Percentiles rank a stretch among this genome's conserved stretches.
Evolutionary conservation across 2,329 filamentous ascomycete genomes (phyloP).

Genomic region (Fusarium napiforme): DNA sequence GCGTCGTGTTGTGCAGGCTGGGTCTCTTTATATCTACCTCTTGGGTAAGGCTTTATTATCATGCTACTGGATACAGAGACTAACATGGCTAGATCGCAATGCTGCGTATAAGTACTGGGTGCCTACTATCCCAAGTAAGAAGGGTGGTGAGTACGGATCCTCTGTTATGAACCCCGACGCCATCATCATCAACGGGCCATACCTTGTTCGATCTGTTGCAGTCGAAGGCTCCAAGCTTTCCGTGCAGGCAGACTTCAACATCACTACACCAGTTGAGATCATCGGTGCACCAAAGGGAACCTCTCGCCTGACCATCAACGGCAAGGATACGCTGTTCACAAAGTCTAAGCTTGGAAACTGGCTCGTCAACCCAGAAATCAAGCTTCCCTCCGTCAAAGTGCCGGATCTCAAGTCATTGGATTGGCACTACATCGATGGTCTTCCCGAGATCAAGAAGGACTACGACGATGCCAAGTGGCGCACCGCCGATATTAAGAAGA

Average conservation of each 20-base stretch:
- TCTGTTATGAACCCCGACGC: slow-evolving; percentile 48
- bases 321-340: slow-evolving; percentile 50
- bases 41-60: slow-evolving; percentile 41
- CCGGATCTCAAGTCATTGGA: slow-evolving; percentile 65
- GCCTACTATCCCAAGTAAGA: slow-evolving; percentile 59
- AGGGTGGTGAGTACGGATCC: slow-evolving; percentile 46
- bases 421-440: slow-evolving; percentile 77
- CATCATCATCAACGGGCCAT: slow-evolving; percentile 69
- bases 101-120: slow-evolving; percentile 77
- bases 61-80: fast-evolving
- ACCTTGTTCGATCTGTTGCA: slow-evolving; percentile 70
- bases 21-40: slow-evolving; percentile 56
- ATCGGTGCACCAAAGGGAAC: slow-evolving; percentile 67
- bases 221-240: slow-evolving; percentile 66
- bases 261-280: slow-evolving; percentile 74
- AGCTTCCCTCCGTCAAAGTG: slow-evolving; percentile 64
- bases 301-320: slow-evolving; percentile 58
- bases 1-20: slow-evolving; percentile 48
- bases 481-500: slow-evolving; percentile 64
- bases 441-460: slow-evolving; percentile 72
- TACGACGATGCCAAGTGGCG: slow-evolving; percentile 80
- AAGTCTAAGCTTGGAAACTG: slow-evolving; percentile 59
- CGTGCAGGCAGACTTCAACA: slow-evolving; percentile 77
- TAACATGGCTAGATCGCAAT: slow-evolving; percentile 62
- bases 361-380: slow-evolving; percentile 59